phyloP scores from a whole-genome alignment of 768 basidiomycete genomes.

The Psilocybe tampanensis region DNA sequence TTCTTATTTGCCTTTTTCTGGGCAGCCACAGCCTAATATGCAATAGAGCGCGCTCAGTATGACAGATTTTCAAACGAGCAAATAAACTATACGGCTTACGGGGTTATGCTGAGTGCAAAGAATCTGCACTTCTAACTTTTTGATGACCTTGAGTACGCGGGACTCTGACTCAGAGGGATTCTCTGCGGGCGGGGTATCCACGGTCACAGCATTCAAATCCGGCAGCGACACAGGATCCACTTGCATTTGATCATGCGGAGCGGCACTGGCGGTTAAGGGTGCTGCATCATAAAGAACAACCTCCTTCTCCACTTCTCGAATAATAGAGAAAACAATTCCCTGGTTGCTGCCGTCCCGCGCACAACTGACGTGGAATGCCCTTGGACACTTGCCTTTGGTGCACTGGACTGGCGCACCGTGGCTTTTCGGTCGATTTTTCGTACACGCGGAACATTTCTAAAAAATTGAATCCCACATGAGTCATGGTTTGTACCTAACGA shows the following conservation, averaged over 20 bases:
- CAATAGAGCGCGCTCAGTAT: background rate
- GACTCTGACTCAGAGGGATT: slow-evolving; percentile 12
- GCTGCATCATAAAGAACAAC: slow-evolving; percentile 62
- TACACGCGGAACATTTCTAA: slow-evolving; percentile 90
- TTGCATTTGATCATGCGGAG: slow-evolving; percentile 29
- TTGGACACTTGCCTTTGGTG: slow-evolving; percentile 91
- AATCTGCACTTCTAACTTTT: slow-evolving; percentile 73
- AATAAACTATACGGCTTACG: slow-evolving; percentile 47
- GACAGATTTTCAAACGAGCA: background rate
- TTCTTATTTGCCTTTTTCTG: slow-evolving; percentile 76
- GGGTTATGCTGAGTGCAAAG: slow-evolving; percentile 91
- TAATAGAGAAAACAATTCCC: slow-evolving; percentile 60
- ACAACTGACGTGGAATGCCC: slow-evolving; percentile 93
- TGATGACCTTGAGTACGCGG: slow-evolving; percentile 65
- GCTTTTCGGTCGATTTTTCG: slow-evolving; percentile 61
- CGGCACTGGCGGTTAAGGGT: slow-evolving; percentile 2
- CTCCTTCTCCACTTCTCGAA: slow-evolving; percentile 81
- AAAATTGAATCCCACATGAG: slow-evolving; percentile 2
- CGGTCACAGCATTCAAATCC: background rate
- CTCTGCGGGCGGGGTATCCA: slow-evolving; percentile 7
- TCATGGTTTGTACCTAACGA: background rate
- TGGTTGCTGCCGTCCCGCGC: slow-evolving; percentile 59
- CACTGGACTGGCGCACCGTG: slow-evolving; percentile 91
- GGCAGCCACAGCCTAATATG: slow-evolving; percentile 65
- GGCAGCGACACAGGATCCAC: slow-evolving; percentile 25